These are phyloP conservation scores for Leucaena leucocephala DNA, from an alignment of 306 rosid genomes.

Conservation along the genomic window DNA sequence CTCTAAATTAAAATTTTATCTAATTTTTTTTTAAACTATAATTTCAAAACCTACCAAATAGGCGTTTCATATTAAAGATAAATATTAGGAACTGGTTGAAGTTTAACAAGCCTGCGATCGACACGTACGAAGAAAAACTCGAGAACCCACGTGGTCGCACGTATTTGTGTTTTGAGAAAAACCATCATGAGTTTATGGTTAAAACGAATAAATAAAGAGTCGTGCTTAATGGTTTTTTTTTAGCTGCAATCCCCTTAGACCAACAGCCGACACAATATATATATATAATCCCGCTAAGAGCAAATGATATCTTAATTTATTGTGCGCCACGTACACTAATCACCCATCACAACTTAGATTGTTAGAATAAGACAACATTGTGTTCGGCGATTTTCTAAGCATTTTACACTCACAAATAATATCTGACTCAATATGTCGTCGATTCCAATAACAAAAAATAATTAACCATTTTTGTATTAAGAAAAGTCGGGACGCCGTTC, in stretches of 20 bases:
- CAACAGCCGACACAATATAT: not conserved
- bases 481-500: no score
- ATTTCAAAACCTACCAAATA: no score
- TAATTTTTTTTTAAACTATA: no score
- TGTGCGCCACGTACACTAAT: not conserved
- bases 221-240: not conserved
- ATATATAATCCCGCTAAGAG: not conserved
- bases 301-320: slow-evolving; percentile 13
- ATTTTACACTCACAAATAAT: no score
- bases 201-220: not conserved
- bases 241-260: not conserved
- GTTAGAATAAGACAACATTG: slow-evolving; percentile 1
- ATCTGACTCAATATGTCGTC: no score
- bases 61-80: no score
- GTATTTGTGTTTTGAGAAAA: not conserved
- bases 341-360: slow-evolving; percentile 16
- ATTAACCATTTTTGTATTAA: no score
- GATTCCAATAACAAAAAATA: no score
- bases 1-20: no score
- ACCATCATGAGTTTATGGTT: not conserved
- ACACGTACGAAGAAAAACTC: not conserved
- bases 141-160: not conserved
- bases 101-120: not conserved
- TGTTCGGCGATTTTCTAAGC: not conserved
- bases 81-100: not conserved